Evolutionary conservation across 2,329 filamentous ascomycete species (phyloP).

Genomic region (Monosporascus sp.): DNA sequence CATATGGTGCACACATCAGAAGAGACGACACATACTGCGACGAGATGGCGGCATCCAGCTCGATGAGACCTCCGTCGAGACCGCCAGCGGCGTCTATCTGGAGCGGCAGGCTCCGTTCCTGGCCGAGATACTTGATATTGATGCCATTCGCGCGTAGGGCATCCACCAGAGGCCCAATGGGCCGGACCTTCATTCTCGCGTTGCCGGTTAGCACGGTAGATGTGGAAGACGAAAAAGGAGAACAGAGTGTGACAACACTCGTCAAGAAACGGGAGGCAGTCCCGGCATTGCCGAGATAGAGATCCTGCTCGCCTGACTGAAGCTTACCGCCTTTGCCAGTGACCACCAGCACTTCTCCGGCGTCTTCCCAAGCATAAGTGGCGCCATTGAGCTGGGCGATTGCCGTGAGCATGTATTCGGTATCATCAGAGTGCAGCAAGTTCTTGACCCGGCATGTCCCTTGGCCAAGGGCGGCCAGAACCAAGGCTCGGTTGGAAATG

Average conservation of each 20-base stretch:
- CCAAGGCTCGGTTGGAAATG: constrained; percentile 89
- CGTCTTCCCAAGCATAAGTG: constrained; percentile 88
- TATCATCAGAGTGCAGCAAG: constrained; percentile 91
- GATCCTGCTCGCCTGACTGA: constrained; percentile 65
- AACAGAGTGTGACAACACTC: constrained; percentile 80
- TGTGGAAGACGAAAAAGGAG: constrained; percentile 54
- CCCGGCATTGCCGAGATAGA: constrained; percentile 95
- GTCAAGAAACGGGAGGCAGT: constrained; percentile 95
- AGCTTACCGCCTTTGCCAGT: constrained; percentile 86
- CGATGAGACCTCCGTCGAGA: constrained; percentile 80
- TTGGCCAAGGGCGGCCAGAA: constrained; percentile 85
- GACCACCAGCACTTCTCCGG: constrained; percentile 85
- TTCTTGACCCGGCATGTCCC: constrained; percentile 88
- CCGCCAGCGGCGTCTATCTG: constrained; percentile 77
- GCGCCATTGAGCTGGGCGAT: constrained; percentile 79
- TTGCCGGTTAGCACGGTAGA: constrained; percentile 88
- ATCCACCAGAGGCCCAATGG: constrained; percentile 89
- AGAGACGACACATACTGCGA: constrained; percentile 99
- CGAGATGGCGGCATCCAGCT: constrained; percentile 89
- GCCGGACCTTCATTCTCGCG: constrained; percentile 90
- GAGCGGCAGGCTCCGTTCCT: constrained; percentile 76
- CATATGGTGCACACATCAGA: constrained; percentile 94
- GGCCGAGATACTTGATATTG: constrained; percentile 79
- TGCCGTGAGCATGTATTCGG: constrained; percentile 95
- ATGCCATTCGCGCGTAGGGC: constrained; percentile 83